Evolutionary conservation across 805 yeast species (phyloP), one percentile per base, ranked within the genome.

Genomic region (Pichia californica): DNA sequence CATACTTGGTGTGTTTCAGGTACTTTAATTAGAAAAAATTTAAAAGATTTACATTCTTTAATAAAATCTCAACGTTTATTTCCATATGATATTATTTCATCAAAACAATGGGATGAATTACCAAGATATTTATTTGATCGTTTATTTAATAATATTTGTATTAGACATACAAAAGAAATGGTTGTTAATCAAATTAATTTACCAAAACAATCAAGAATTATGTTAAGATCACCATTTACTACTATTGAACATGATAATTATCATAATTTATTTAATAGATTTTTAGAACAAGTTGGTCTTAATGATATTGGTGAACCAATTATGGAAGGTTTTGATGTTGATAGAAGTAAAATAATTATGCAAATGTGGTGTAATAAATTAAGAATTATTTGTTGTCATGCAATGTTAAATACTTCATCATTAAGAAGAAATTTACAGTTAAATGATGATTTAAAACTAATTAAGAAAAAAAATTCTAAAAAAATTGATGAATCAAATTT

Each of bases 1-100:
- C 97, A 93, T 63, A 79, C 96, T 0, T 93, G 98, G 98, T 97
- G 95, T 14, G 96, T 89, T 0, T 86, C 96, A 1, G 99, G 99
- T 7, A 93, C 99, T 0, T 95, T 97, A 0, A 82, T 88, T 14
- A 79, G 81, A 50, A 75, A 74, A 48, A 71, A 77, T 31, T 62
- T 84, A 33, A 59, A 69, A 27, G 96, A 91, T 60, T 68, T 89
- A 38, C 77, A 74, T 35, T 83, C 95, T 0, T 70, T 88, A 5
- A 57, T 89, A 28, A 72, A 77, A 13, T 91, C 87, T 54, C 60
- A 88, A 47, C 69, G 81, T 49, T 58, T 78, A 14, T 66, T 69
- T 30, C 99, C 98, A 0, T 84, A 87, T 50, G 67, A 67, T 41
- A 30, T 31, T 21, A 49, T 54, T 26, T 50, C 46, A 13, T 46